phyloP scores from a whole-genome alignment of 2,329 filamentous ascomycete genomes.

The Trichophyton simii region DNA sequence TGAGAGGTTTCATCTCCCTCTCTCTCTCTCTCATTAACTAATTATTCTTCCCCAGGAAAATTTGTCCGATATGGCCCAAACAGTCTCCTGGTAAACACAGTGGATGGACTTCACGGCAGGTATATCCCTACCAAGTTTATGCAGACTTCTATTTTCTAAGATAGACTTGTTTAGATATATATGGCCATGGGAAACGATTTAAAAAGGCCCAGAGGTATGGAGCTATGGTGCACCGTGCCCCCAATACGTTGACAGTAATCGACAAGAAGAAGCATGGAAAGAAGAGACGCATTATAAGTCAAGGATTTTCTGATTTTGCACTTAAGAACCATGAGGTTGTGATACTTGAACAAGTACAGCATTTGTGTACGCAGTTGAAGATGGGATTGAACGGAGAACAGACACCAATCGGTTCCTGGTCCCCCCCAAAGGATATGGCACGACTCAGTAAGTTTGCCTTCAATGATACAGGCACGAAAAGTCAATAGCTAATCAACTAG shows the following conservation, averaged over 20 bases:
- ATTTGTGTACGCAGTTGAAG: slow-evolving; percentile 41
- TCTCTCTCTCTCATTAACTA: not conserved
- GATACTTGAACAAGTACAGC: slow-evolving; percentile 53
- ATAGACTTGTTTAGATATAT: slow-evolving; percentile 51
- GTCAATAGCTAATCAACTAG: slow-evolving; percentile 17
- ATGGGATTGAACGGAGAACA: slow-evolving; percentile 14
- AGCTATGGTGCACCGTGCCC: slow-evolving; percentile 6
- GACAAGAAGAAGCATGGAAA: slow-evolving; percentile 14
- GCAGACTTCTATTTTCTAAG: slow-evolving; percentile 59
- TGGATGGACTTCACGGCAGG: slow-evolving; percentile 45
- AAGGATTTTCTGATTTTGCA: slow-evolving; percentile 20
- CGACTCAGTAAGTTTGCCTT: not conserved
- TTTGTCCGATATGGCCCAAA: not conserved
- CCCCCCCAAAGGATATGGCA: slow-evolving; percentile 32
- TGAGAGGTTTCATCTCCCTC: too few species aligned
- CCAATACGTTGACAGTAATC: slow-evolving; percentile 14
- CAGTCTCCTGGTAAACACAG: not conserved
- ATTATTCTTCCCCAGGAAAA: not conserved
- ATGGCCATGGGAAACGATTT: slow-evolving; percentile 15
- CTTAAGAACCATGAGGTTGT: slow-evolving; percentile 54
- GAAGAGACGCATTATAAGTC: slow-evolving; percentile 17
- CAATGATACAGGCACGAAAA: not conserved
- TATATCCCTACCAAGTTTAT: slow-evolving; percentile 55
- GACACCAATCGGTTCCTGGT: slow-evolving; percentile 23
- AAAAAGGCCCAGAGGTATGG: slow-evolving; percentile 28